These are phyloP conservation scores for Termitomyces heimii DNA, from an alignment of 768 basidiomycete genomes.

Conservation along the genomic window DNA sequence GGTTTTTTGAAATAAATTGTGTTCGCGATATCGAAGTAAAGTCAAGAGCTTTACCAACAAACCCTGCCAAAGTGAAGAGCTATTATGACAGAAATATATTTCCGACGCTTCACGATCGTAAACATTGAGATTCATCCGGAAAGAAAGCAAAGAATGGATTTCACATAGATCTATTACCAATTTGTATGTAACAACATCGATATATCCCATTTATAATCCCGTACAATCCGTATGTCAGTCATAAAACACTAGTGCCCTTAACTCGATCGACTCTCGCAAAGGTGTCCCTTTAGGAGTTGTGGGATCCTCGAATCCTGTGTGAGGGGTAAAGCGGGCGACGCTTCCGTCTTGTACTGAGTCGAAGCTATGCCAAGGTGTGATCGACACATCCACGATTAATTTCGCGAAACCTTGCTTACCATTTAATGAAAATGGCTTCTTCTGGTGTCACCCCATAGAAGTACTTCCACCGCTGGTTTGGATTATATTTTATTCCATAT, in stretches of 20 bases:
- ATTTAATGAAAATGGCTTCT: constrained; percentile 49
- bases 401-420: constrained; percentile 24
- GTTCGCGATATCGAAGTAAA: neutral
- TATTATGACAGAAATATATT: neutral
- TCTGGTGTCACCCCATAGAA: constrained; percentile 38
- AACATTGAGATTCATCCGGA: neutral
- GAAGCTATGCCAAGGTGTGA: constrained; percentile 19
- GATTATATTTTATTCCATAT: constrained; percentile 36
- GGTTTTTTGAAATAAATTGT: neutral
- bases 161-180: neutral
- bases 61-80: neutral
- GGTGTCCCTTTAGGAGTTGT: constrained; percentile 36
- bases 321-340: constrained; percentile 43
- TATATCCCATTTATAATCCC: neutral
- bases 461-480: constrained; percentile 49
- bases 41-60: neutral
- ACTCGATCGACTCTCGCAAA: constrained; percentile 44
- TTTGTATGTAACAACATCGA: neutral
- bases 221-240: constrained; percentile 18
- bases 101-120: neutral
- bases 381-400: neutral
- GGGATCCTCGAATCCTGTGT: constrained; percentile 46
- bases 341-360: constrained; percentile 34
- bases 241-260: constrained; percentile 49
- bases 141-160: neutral